Conservation (phyloP, 2,329 filamentous ascomycete genomes). For the Paramyrothecium sp. region DNA sequence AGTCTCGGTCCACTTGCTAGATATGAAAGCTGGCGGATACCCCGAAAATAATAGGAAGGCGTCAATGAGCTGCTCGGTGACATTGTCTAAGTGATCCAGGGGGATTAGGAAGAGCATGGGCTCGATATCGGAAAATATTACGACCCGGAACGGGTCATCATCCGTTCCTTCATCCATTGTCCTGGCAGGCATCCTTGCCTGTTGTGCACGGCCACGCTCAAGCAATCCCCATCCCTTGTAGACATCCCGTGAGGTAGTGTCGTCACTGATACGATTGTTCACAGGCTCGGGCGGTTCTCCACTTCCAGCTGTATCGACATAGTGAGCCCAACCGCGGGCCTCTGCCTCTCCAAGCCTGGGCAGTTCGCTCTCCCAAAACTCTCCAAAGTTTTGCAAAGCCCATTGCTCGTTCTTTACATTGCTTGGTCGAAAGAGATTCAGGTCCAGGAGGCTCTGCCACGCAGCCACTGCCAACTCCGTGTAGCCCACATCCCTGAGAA, state of each 20-base stretch:
- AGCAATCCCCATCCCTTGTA: constrained; percentile 51
- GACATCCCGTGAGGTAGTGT: constrained; percentile 34
- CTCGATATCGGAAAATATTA: constrained; percentile 76
- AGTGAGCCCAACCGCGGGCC: constrained; percentile 70
- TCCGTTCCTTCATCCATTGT: constrained; percentile 72
- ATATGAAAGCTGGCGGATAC: constrained; percentile 50
- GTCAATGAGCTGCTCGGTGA: constrained; percentile 56
- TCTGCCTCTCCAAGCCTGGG: constrained; percentile 72
- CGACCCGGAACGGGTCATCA: constrained; percentile 79
- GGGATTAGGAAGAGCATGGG: constrained; percentile 58
- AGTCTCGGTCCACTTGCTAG: constrained; percentile 23
- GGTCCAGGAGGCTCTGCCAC: constrained; percentile 82
- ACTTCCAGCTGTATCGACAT: constrained; percentile 31
- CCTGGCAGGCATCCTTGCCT: constrained; percentile 64
- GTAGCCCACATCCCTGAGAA: constrained; percentile 76
- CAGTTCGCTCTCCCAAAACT: constrained; percentile 87
- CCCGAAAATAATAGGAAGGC: constrained; percentile 69
- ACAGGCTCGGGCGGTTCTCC: constrained; percentile 39
- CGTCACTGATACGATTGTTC: constrained; percentile 7
- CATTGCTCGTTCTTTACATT: constrained; percentile 19
- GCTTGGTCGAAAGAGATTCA: constrained; percentile 61
- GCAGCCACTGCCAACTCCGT: constrained; percentile 72
- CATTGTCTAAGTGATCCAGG: constrained; percentile 21
- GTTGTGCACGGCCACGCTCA: constrained; percentile 50
- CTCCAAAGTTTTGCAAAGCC: constrained; percentile 50